Conservation (phyloP, 352 stramenopile species). For the Pythium aristosporum region DNA sequence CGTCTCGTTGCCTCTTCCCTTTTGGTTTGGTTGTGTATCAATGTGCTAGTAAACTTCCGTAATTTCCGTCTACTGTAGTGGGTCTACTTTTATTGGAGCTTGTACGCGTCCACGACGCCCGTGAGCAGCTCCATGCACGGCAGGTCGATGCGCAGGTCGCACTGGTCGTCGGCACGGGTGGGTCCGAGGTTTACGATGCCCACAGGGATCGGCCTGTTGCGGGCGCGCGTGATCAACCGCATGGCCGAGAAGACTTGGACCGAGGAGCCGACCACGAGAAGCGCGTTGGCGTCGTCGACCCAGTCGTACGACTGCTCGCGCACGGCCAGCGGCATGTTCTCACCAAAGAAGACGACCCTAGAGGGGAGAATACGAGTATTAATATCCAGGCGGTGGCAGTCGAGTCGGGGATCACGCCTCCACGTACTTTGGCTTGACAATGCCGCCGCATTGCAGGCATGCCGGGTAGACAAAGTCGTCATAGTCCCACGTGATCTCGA, state of each 20-base stretch:
- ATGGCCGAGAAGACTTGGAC: slow-evolving; percentile 95
- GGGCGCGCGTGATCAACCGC: slow-evolving; percentile 86
- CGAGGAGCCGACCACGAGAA: slow-evolving; percentile 93
- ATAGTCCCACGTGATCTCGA: slow-evolving; percentile 85
- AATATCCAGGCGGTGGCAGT: neutral
- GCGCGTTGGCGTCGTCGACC: slow-evolving; percentile 80
- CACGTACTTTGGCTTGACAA: slow-evolving; percentile 77
- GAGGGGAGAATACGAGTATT: neutral
- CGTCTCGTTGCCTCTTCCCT: neutral
- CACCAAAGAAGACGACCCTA: slow-evolving; percentile 97
- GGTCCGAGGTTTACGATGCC: slow-evolving; percentile 88
- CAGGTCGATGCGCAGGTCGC: slow-evolving; percentile 69
- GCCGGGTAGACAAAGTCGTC: slow-evolving; percentile 78
- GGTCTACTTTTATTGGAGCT: neutral
- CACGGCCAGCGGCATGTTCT: slow-evolving; percentile 87
- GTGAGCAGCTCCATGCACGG: slow-evolving; percentile 55
- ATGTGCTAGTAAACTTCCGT: neutral
- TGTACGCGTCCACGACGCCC: slow-evolving; percentile 30
- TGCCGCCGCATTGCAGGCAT: slow-evolving; percentile 72
- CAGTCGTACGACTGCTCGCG: slow-evolving; percentile 65
- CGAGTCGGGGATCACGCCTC: neutral
- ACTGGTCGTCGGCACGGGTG: slow-evolving; percentile 84
- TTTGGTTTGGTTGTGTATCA: too few species aligned
- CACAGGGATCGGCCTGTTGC: slow-evolving; percentile 60
- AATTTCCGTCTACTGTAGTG: neutral